A percentile compares a stretch with the other conserved stretches of the same genome.
Conservation (phyloP, 2,329 filamentous ascomycete species). For the Penicillium sp. region DNA sequence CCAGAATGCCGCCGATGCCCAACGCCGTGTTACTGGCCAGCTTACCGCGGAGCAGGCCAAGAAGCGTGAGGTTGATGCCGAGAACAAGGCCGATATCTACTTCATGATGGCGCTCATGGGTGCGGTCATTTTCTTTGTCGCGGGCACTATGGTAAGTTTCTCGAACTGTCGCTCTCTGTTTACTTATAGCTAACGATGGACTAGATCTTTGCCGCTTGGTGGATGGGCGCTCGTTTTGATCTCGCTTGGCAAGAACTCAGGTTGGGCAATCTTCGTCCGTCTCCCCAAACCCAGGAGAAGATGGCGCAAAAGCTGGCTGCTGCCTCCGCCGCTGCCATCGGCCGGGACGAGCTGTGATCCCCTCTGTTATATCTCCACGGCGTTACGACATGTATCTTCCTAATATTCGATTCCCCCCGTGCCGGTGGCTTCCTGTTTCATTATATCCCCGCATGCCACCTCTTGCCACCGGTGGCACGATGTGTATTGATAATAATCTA, state of each 20-base stretch:
- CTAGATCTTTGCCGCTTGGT: slow-evolving; percentile 75
- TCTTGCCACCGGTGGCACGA: slow-evolving; percentile 22
- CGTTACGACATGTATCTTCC: slow-evolving; percentile 32
- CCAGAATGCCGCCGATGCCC: slow-evolving; percentile 66
- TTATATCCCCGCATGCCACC: slow-evolving; percentile 20
- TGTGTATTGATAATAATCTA: slow-evolving; percentile 36
- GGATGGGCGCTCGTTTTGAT: slow-evolving; percentile 82
- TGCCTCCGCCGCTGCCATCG: slow-evolving; percentile 11
- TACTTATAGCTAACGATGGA: slow-evolving; percentile 3
- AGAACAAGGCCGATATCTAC: slow-evolving; percentile 56
- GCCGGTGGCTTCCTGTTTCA: slow-evolving; percentile 32
- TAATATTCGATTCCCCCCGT: slow-evolving; percentile 26
- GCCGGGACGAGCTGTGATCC: slow-evolving; percentile 46
- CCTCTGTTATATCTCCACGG: slow-evolving; percentile 21
- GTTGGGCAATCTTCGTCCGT: slow-evolving; percentile 48
- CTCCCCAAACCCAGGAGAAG: slow-evolving; percentile 21
- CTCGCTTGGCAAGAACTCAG: slow-evolving; percentile 60
- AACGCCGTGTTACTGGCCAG: slow-evolving; percentile 50
- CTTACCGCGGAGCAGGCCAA: slow-evolving; percentile 60
- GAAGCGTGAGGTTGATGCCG: slow-evolving; percentile 49
- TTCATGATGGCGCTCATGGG: slow-evolving; percentile 70
- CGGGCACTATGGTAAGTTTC: slow-evolving; percentile 73
- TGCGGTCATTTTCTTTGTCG: slow-evolving; percentile 71
- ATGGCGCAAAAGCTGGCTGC: neutral
- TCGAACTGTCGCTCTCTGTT: neutral